Evolutionary conservation across 345 rosid genomes (phyloP).

Genomic region (Litchi chinensis): DNA sequence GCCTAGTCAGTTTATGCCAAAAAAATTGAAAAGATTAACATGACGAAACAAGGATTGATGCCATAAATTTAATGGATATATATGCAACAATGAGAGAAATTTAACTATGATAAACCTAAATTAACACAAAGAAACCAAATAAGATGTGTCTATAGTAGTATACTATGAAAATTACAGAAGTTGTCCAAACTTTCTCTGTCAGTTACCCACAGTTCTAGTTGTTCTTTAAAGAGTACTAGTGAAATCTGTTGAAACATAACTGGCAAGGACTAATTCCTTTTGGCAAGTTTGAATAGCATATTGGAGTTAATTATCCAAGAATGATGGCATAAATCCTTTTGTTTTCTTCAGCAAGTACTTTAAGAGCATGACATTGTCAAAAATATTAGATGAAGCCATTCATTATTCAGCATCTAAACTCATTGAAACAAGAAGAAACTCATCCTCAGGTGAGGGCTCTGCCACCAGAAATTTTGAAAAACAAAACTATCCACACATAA

Average conservation of each 20-base stretch:
- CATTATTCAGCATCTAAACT: background rate
- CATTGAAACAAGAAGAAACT: background rate
- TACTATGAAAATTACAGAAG: background rate
- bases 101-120: background rate
- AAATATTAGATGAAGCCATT: background rate
- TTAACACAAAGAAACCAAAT: background rate
- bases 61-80: background rate
- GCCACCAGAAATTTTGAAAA: no score
- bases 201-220: background rate
- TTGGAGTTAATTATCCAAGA: background rate
- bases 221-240: background rate
- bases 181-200: background rate
- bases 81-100: background rate
- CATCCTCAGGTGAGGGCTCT: background rate
- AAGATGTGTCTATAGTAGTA: background rate
- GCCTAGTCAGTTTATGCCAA: background rate
- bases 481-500: no score
- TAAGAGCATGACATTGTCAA: background rate
- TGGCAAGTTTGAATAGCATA: background rate
- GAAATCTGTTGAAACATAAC: background rate
- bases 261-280: background rate
- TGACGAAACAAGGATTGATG: background rate
- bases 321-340: background rate
- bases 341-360: background rate
- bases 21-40: background rate